Conservation (phyloP, 192 early-diverging fungal genomes). For the Coemansia sp. region DNA sequence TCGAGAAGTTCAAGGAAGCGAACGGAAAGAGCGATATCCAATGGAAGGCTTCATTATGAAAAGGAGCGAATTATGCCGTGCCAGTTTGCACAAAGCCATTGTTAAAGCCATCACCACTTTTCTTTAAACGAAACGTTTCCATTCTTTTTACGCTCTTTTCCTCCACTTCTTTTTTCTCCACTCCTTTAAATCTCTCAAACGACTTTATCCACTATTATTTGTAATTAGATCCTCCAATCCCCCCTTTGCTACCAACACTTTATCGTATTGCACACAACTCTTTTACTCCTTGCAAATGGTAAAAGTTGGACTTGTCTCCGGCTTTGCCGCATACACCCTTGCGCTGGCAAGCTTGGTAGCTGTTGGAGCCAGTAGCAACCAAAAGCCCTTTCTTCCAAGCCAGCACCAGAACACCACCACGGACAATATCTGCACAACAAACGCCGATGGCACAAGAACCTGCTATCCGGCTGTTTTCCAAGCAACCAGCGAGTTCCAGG, state of each 20-base stretch:
- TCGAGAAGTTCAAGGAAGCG: too few species aligned
- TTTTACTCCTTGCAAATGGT: slow-evolving; percentile 7
- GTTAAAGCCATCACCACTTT: background rate
- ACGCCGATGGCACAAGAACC: slow-evolving; percentile 22
- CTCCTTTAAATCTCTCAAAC: too few species aligned
- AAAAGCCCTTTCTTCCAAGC: background rate
- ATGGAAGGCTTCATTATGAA: too few species aligned
- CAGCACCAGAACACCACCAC: background rate
- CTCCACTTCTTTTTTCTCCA: background rate
- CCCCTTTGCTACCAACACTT: background rate
- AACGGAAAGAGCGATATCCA: too few species aligned
- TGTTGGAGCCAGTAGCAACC: background rate
- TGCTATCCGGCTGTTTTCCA: slow-evolving; percentile 64
- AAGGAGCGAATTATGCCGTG: too few species aligned
- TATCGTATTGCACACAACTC: background rate
- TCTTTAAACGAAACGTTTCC: background rate
- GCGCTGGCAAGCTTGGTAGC: background rate
- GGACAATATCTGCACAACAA: slow-evolving; percentile 30
- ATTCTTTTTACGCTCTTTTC: background rate
- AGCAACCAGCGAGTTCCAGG: slow-evolving; percentile 61
- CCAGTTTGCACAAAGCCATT: too few species aligned
- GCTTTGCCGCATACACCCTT: slow-evolving; percentile 9
- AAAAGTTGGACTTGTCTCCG: slow-evolving; percentile 1
- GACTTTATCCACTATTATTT: too few species aligned
- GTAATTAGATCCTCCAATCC: slow-evolving; percentile 2